These are phyloP conservation scores for Ustilago nuda DNA, from an alignment of 1,284 basidiomycete genomes.

Conservation along the genomic window DNA sequence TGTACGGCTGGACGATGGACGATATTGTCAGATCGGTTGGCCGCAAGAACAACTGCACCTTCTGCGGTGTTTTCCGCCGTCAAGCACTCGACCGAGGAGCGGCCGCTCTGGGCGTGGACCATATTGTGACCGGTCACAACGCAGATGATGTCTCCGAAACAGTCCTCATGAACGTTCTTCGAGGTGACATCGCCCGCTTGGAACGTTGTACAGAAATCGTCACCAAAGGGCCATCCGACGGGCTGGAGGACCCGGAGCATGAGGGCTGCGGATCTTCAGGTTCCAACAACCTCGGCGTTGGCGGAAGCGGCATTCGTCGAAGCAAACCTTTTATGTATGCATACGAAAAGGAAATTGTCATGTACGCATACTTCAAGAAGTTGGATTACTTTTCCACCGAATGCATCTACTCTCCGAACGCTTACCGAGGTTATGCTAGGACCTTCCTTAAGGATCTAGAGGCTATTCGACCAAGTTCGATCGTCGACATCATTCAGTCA, in stretches of 20 bases:
- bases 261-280: conserved; percentile 69
- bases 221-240: conserved; percentile 56
- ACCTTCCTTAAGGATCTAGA: conserved; percentile 95
- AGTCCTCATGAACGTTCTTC: conserved; percentile 98
- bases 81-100: conserved; percentile 97
- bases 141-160: conserved; percentile 99
- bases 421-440: conserved; percentile 94
- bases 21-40: conserved; percentile 91
- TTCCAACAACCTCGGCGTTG: conserved; percentile 35
- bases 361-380: conserved; percentile 97
- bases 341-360: conserved; percentile 99
- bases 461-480: conserved; percentile 88
- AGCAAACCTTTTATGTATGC: conserved; percentile 98
- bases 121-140: conserved; percentile 99
- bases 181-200: conserved; percentile 93
- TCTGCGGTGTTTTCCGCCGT: conserved; percentile 95
- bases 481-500: conserved; percentile 90
- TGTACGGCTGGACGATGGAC: conserved; percentile 99
- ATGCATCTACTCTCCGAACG: conserved; percentile 95
- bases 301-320: conserved; percentile 92
- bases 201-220: conserved; percentile 94
- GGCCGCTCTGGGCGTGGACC: conserved; percentile 86
- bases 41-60: conserved; percentile 98
- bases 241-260: conserved; percentile 36
- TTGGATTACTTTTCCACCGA: conserved; percentile 99